Evolutionary conservation across 352 stramenopile species (phyloP), one percentile per base, ranked within the genome.

Genomic region (Phytophthora cactorum): DNA sequence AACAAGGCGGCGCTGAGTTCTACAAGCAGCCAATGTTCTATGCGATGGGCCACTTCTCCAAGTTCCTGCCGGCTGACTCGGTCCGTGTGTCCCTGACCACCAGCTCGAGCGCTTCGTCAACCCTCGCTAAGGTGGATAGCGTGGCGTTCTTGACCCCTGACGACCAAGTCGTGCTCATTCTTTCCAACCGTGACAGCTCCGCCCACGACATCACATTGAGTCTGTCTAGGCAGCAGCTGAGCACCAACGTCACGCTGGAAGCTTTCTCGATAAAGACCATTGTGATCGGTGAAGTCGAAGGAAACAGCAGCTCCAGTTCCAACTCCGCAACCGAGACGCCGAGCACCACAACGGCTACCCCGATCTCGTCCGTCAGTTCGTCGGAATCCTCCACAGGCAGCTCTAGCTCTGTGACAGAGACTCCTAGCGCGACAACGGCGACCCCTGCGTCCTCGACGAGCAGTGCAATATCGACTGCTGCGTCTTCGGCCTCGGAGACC

Each of bases 11-110:
- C 58, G 43, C 36, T 10, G 77, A 93, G 63, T 90, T 97, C 63
- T 90, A 91, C 72, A 92, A 92, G 66, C 82, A 96, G 58, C 82
- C 85, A 0, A 92, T 93, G 78, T 96, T 85, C 62, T 96, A 95
- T 54, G 68, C 82, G 28, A 79, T 95, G 67, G 83, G 75, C 6
- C 86, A 95, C 55, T 75, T 95, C 43, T 79, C 78, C 58, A 90
- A 90, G 60, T 94, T 93, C 59, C 44, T 95, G 9, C 70, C 79
- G 4, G 49, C 71, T 5, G 78, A 74, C 22, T 87, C 85, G 12
- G 66, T 80, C 52, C 82, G 85, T 22, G 70, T 92, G 14, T 57
- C 57, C 10, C 22, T 84, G 38, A 60, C 51, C 3, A 72, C 63
- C 17, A 82, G 66, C 43, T 59, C 59, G 8, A 70, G 53, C 11